A percentile compares a stretch with the other conserved stretches of the same genome.
Conservation (phyloP, 2,329 filamentous ascomycete species). For the Gnomoniopsis sp. region DNA sequence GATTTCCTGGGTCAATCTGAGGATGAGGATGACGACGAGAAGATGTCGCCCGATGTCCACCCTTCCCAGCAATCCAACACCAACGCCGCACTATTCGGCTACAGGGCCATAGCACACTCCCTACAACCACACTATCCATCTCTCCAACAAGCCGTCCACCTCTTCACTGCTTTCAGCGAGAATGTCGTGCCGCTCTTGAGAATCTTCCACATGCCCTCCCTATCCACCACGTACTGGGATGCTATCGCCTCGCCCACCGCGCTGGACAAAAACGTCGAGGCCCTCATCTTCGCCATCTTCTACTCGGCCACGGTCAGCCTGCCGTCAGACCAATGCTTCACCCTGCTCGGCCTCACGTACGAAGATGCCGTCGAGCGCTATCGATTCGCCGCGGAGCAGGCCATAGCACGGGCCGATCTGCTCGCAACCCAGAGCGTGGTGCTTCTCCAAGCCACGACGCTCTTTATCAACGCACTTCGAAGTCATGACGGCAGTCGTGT, state of each 20-base stretch:
- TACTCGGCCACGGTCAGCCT: conserved; percentile 51
- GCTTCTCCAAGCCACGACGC: conserved; percentile 54
- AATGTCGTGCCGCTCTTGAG: conserved; percentile 25
- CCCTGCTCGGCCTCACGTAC: conserved; percentile 4
- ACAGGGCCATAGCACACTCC: conserved; percentile 23
- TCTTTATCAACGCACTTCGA: conserved; percentile 49
- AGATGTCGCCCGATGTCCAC: not conserved
- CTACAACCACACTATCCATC: conserved; percentile 23
- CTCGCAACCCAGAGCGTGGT: conserved; percentile 52
- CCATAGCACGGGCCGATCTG: conserved; percentile 55
- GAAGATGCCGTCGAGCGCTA: conserved; percentile 26
- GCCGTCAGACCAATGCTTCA: conserved; percentile 43
- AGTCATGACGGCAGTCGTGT: conserved; percentile 43
- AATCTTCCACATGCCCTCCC: conserved; percentile 29
- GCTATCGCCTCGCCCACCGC: conserved; percentile 19
- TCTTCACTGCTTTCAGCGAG: conserved; percentile 25
- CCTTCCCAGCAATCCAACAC: not conserved
- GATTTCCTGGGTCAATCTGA: conserved; percentile 15
- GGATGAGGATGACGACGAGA: conserved; percentile 8
- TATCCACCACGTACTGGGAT: conserved; percentile 24
- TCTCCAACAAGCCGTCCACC: conserved; percentile 21
- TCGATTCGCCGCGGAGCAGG: conserved; percentile 47
- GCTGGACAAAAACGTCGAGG: conserved; percentile 20
- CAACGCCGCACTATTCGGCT: conserved; percentile 25
- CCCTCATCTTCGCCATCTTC: conserved; percentile 48